A percentile compares a stretch with the other conserved stretches of the same genome.
These are phyloP conservation scores for Nyctanthes arbortristis DNA, from an alignment of 257 asterid genomes.

Conservation along the genomic window DNA sequence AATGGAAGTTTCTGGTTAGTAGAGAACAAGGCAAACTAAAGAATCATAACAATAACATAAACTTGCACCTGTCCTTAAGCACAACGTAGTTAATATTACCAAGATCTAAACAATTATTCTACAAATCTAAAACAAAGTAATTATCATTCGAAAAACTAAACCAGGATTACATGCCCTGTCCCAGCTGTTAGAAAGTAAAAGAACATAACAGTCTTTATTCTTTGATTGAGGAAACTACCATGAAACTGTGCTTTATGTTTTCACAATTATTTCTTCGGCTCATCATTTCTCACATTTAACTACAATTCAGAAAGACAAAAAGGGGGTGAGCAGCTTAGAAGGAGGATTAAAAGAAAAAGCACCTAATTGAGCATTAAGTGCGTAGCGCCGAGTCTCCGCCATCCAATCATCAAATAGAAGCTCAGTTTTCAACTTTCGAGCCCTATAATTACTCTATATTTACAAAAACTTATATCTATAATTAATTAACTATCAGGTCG, in stretches of 20 bases:
- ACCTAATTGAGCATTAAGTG: conserved; percentile 65
- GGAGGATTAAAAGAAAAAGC: not conserved
- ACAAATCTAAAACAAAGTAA: too few relatives aligned
- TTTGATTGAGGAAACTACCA: not conserved
- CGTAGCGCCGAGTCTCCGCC: conserved; percentile 53
- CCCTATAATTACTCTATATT: conserved; percentile 7
- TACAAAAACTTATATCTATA: conserved; percentile 1
- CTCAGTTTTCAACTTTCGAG: conserved; percentile 18
- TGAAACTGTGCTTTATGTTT: not conserved
- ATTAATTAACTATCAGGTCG: conserved; percentile 23
- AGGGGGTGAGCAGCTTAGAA: not conserved
- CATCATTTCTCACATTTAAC: not conserved
- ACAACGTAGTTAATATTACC: not conserved
- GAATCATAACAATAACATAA: not conserved
- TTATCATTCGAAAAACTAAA: too few relatives aligned
- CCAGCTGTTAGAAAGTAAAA: too few relatives aligned
- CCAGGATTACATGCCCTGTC: too few relatives aligned
- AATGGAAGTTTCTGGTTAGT: not conserved
- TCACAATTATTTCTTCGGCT: not conserved
- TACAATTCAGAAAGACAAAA: not conserved
- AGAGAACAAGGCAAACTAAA: not conserved
- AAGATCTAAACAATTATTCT: too few relatives aligned
- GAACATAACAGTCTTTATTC: too few relatives aligned
- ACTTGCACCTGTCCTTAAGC: not conserved
- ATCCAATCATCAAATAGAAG: conserved; percentile 26